Conservation (phyloP, 2,329 filamentous ascomycete species). For the Cladosporium sp. region DNA sequence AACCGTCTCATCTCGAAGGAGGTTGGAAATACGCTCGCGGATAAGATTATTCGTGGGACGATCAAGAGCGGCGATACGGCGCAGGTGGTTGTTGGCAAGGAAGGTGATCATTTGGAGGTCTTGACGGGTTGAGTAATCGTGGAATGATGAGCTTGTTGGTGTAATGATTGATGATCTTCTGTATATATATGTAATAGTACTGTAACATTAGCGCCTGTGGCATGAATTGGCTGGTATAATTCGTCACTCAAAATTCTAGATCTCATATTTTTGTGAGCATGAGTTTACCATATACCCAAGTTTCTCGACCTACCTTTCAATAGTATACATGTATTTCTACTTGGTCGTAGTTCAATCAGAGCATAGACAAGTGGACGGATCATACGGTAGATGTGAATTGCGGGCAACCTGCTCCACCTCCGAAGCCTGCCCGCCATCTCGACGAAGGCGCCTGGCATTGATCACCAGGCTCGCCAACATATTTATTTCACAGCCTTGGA, state of each 20-base stretch:
- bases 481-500: too few relatives aligned
- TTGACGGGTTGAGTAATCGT: slow-evolving; percentile 9
- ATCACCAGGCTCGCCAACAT: too few relatives aligned
- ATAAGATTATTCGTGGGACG: slow-evolving; percentile 84
- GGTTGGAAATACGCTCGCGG: slow-evolving; percentile 82
- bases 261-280: too few relatives aligned
- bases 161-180: slow-evolving; percentile 5
- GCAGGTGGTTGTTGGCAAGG: slow-evolving; percentile 62
- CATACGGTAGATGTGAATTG: too few relatives aligned
- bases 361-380: too few relatives aligned
- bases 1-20: slow-evolving; percentile 87
- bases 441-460: background rate
- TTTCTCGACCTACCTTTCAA: too few relatives aligned
- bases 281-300: too few relatives aligned
- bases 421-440: background rate
- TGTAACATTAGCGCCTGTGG: slow-evolving; percentile 6
- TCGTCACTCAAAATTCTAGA: too few relatives aligned
- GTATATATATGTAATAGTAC: slow-evolving; percentile 10
- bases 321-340: too few relatives aligned
- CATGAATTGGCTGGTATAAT: too few relatives aligned
- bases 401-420: background rate
- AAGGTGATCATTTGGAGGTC: slow-evolving; percentile 38
- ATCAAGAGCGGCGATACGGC: slow-evolving; percentile 71
- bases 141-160: background rate
- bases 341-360: too few relatives aligned